Evolutionary conservation across 2,329 filamentous ascomycete species (phyloP).

Genomic region (Paracoccidioides lutzii): DNA sequence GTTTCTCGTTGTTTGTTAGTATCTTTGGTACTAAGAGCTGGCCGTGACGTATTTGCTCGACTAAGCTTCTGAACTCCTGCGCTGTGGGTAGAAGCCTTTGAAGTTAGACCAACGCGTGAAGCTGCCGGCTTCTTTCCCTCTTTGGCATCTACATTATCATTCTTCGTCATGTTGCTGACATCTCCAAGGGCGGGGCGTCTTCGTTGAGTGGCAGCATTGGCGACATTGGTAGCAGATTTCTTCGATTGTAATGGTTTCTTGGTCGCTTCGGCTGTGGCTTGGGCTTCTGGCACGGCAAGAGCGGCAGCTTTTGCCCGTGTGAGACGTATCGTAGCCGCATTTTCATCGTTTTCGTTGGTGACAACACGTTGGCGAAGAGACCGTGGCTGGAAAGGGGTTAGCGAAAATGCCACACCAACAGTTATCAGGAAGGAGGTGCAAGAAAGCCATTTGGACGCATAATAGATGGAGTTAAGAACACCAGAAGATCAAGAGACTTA

Average conservation of each 20-base stretch:
- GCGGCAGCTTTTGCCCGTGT: slow-evolving; percentile 87
- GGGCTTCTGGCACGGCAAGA: slow-evolving; percentile 32
- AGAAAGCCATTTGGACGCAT: background rate
- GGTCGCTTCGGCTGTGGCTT: slow-evolving; percentile 47
- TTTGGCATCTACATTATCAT: slow-evolving; percentile 41
- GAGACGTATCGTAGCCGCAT: slow-evolving; percentile 62
- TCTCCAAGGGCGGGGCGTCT: slow-evolving; percentile 82
- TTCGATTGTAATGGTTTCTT: slow-evolving; percentile 59
- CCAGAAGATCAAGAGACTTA: slow-evolving; percentile 28
- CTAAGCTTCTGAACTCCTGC: slow-evolving; percentile 68
- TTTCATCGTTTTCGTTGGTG: slow-evolving; percentile 93
- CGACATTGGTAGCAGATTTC: slow-evolving; percentile 40
- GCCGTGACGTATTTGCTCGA: slow-evolving; percentile 47
- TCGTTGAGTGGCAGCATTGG: slow-evolving; percentile 41
- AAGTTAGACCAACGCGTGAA: slow-evolving; percentile 55
- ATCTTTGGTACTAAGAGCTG: slow-evolving; percentile 54
- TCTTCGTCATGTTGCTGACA: slow-evolving; percentile 85
- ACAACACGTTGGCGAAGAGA: slow-evolving; percentile 59
- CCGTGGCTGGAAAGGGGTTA: slow-evolving; percentile 48
- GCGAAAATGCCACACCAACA: slow-evolving; percentile 13
- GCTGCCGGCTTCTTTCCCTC: slow-evolving; percentile 53
- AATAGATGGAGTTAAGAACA: background rate
- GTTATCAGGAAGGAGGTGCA: background rate
- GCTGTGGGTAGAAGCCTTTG: slow-evolving; percentile 63
- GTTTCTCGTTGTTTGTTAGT: slow-evolving; percentile 46